Evolutionary conservation across 1,284 basidiomycete genomes (phyloP).

Genomic region (Testicularia cyperi): DNA sequence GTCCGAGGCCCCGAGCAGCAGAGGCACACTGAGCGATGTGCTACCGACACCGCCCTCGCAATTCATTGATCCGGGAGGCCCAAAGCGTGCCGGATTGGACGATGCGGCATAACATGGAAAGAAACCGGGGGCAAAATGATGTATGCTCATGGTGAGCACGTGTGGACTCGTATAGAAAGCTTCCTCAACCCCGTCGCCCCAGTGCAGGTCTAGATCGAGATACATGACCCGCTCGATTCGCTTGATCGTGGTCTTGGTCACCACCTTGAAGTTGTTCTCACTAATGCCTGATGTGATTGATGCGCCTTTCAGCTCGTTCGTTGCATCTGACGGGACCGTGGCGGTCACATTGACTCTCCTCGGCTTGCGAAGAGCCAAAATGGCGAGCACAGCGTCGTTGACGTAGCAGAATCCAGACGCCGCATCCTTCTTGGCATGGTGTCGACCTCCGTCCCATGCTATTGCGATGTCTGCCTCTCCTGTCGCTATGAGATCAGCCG

Average conservation of each 20-base stretch:
- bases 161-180: conserved; percentile 62
- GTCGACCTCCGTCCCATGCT: conserved; percentile 76
- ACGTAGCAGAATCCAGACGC: conserved; percentile 83
- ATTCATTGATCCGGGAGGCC: conserved; percentile 22
- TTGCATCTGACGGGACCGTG: neutral
- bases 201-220: conserved; percentile 87
- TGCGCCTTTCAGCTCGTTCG: neutral
- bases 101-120: conserved; percentile 66
- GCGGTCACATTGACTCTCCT: conserved; percentile 9
- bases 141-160: conserved; percentile 72
- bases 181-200: conserved; percentile 74
- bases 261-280: too few relatives aligned
- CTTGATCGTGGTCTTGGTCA: conserved; percentile 22
- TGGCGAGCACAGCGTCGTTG: conserved; percentile 79
- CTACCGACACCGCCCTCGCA: conserved; percentile 8
- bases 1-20: conserved; percentile 15
- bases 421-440: conserved; percentile 32
- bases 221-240: conserved; percentile 63
- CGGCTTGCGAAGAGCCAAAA: conserved; percentile 19
- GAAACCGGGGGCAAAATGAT: conserved; percentile 78
- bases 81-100: conserved; percentile 16
- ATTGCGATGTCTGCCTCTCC: conserved; percentile 70
- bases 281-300: too few relatives aligned
- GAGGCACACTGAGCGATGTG: conserved; percentile 30
- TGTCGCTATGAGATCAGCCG: conserved; percentile 68